A percentile compares a stretch with the other conserved stretches of the same genome.
These are phyloP conservation scores for Tetrastigma voinierianum DNA, from an alignment of 164 flowering plant genomes.

Conservation along the genomic window DNA sequence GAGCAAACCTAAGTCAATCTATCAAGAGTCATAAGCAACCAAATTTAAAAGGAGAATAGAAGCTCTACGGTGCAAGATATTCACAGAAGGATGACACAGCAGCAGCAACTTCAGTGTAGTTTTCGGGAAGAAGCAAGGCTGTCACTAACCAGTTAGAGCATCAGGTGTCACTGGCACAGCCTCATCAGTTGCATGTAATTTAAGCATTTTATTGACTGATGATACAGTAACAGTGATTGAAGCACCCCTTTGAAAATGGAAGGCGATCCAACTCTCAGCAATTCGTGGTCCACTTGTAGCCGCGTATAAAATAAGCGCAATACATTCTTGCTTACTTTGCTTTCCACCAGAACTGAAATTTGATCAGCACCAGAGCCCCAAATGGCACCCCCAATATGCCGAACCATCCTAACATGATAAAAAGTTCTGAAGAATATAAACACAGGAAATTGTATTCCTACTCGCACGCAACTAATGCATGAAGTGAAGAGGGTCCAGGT, in stretches of 20 bases:
- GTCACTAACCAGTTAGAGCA: constrained; percentile 91
- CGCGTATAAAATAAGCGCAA: constrained; percentile 74
- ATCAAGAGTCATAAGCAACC: not conserved
- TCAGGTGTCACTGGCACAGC: constrained; percentile 84
- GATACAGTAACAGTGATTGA: constrained; percentile 80
- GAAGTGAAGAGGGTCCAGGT: not conserved
- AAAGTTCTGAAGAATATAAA: not conserved
- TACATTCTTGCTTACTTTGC: constrained; percentile 91
- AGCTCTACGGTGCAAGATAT: constrained; percentile 93
- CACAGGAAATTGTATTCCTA: not conserved
- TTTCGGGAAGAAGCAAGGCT: constrained; percentile 78
- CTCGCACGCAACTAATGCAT: not conserved
- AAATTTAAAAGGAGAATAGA: not conserved
- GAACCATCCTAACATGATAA: constrained; percentile 62
- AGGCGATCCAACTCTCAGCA: constrained; percentile 75
- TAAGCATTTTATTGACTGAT: constrained; percentile 78
- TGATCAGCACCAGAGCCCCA: constrained; percentile 98
- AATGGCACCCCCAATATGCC: constrained; percentile 90
- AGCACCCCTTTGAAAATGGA: constrained; percentile 77
- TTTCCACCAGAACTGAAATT: constrained; percentile 79
- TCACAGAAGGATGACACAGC: constrained; percentile 88
- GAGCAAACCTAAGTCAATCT: too few species aligned
- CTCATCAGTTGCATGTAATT: constrained; percentile 85
- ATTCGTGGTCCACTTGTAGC: constrained; percentile 90
- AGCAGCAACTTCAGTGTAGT: constrained; percentile 78